These are phyloP conservation scores for Clarireedia homoeocarpa DNA, from an alignment of 2,329 filamentous ascomycete genomes.

Conservation along the genomic window DNA sequence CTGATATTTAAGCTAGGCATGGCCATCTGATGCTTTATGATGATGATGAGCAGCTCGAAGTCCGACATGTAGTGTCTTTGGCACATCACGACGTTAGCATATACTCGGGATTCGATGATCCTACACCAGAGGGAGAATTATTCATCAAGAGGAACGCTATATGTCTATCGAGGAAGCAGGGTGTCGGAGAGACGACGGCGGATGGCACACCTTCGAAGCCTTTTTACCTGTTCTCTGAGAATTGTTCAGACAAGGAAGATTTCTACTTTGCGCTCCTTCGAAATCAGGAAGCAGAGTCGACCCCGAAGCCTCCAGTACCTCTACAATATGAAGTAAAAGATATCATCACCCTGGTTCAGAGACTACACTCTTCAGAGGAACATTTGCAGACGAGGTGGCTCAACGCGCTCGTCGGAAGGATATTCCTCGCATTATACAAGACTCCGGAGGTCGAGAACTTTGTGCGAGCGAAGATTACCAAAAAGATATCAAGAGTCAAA, in stretches of 20 bases:
- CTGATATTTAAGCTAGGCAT: constrained; percentile 47
- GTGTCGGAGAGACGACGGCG: constrained; percentile 45
- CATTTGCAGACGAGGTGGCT: constrained; percentile 87
- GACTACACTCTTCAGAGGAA: constrained; percentile 84
- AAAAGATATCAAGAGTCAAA: constrained; percentile 91
- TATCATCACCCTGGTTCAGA: constrained; percentile 83
- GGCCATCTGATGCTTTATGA: constrained; percentile 97
- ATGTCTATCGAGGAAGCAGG: constrained; percentile 60
- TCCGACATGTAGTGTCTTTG: constrained; percentile 90
- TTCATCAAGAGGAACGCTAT: constrained; percentile 94
- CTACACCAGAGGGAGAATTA: constrained; percentile 81
- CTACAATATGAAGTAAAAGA: constrained; percentile 75
- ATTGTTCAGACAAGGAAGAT: constrained; percentile 93
- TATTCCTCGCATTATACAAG: constrained; percentile 84
- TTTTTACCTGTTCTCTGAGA: constrained; percentile 91
- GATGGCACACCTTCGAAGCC: constrained; percentile 61
- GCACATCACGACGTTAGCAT: constrained; percentile 80
- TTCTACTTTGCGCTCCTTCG: constrained; percentile 91
- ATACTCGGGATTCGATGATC: constrained; percentile 65
- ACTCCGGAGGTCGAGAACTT: constrained; percentile 74
- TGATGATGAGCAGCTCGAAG: constrained; percentile 88
- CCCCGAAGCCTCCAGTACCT: constrained; percentile 55
- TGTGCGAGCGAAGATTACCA: constrained; percentile 79
- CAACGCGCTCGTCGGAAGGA: constrained; percentile 79
- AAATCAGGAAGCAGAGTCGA: constrained; percentile 66